phyloP scores from a whole-genome alignment of 2,329 filamentous ascomycete species.

The Colletotrichum lentis region DNA sequence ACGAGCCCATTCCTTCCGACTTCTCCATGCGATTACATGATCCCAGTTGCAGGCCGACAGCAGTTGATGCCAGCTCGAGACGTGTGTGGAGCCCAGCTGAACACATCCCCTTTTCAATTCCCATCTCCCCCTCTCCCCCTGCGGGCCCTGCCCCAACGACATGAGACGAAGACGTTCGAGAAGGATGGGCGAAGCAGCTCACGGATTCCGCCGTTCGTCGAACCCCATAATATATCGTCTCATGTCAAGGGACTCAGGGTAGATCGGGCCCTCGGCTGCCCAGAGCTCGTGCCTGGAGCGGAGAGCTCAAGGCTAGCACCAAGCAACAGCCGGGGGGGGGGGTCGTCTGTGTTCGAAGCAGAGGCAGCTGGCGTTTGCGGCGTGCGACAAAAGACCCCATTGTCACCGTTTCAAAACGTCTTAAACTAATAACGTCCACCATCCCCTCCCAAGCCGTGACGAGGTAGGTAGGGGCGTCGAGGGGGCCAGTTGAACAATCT shows the following conservation, averaged over 20 bases:
- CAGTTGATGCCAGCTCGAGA: neutral
- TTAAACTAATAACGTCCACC: constrained; percentile 10
- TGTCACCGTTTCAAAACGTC: constrained; percentile 29
- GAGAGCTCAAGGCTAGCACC: constrained; percentile 5
- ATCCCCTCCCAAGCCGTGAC: no score
- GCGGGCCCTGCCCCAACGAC: neutral
- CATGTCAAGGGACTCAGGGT: constrained; percentile 16
- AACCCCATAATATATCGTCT: constrained; percentile 23
- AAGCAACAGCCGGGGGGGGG: constrained; percentile 7
- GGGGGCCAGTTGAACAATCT: neutral
- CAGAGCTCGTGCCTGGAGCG: constrained; percentile 19
- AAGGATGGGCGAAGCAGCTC: constrained; percentile 13
- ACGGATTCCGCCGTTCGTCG: neutral
- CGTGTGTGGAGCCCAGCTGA: neutral
- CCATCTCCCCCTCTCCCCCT: neutral
- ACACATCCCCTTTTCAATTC: neutral
- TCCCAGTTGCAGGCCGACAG: neutral
- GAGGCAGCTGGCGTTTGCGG: neutral
- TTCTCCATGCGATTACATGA: neutral
- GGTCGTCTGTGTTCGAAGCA: constrained; percentile 5
- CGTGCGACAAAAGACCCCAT: neutral
- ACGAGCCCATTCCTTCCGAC: neutral
- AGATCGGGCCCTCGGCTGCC: constrained; percentile 25
- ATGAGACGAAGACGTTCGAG: constrained; percentile 31
- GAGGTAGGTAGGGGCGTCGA: no score